These are phyloP conservation scores for Cystobasidium slooffiae DNA, from an alignment of 1,284 basidiomycete species.

Conservation along the genomic window DNA sequence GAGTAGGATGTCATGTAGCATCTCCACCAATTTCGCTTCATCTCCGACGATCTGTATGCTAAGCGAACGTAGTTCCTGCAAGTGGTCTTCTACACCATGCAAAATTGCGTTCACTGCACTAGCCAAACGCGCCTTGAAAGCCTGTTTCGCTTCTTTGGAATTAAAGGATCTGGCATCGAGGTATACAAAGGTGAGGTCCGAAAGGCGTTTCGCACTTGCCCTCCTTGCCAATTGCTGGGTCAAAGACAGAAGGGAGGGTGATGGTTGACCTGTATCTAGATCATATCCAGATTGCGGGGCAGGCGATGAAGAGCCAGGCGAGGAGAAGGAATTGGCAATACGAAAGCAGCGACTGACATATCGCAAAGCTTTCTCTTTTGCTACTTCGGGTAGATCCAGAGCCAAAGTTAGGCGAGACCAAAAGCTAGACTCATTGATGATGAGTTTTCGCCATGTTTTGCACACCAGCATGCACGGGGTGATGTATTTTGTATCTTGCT, in stretches of 20 bases:
- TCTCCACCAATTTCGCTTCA: not conserved
- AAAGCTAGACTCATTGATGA: constrained; percentile 1
- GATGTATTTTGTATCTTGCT: constrained; percentile 1
- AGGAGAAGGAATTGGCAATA: not conserved
- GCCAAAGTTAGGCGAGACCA: constrained; percentile 3
- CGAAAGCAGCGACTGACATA: not conserved
- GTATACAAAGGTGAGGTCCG: too few relatives aligned
- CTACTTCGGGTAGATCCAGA: not conserved
- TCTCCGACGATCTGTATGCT: constrained; percentile 1
- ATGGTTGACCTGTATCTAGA: not conserved
- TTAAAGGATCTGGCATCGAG: too few relatives aligned
- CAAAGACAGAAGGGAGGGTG: too few relatives aligned
- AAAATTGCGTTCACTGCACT: not conserved
- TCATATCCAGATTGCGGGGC: not conserved
- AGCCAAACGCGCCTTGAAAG: not conserved
- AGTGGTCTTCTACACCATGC: not conserved
- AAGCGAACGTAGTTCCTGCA: not conserved
- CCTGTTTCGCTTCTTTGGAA: not conserved
- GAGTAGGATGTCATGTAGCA: not conserved
- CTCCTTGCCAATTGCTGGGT: too few relatives aligned
- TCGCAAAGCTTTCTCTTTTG: not conserved
- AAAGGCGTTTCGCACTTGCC: too few relatives aligned
- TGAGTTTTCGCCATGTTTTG: constrained; percentile 8
- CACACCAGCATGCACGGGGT: constrained; percentile 10
- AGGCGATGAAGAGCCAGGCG: not conserved